Conservation (phyloP, 176 grass and related monocot genomes). For the Ampelocalamus luodianensis region DNA sequence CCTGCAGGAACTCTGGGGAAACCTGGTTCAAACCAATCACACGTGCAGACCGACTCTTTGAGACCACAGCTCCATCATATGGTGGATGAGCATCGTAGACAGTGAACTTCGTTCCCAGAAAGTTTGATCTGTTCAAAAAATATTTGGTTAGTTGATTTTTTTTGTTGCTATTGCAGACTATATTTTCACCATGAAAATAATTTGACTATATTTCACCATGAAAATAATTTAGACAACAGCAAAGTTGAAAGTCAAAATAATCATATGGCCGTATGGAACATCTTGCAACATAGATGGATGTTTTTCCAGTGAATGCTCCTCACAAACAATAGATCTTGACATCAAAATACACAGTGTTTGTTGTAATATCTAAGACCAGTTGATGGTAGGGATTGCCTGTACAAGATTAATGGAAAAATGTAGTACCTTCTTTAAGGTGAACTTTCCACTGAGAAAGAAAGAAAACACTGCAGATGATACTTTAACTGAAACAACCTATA, state of each 20-base stretch:
- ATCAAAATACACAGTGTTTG: neutral
- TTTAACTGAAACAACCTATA: slow-evolving; percentile 27
- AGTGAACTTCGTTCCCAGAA: slow-evolving; percentile 96
- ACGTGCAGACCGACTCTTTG: slow-evolving; percentile 69
- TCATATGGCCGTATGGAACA: neutral
- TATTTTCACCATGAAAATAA: slow-evolving; percentile 4
- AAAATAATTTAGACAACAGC: slow-evolving; percentile 6
- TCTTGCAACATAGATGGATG: slow-evolving; percentile 1
- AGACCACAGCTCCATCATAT: slow-evolving; percentile 71
- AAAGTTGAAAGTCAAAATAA: neutral
- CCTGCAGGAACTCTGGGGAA: slow-evolving; percentile 76
- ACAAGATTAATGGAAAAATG: neutral
- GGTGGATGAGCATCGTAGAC: slow-evolving; percentile 96
- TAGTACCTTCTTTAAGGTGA: neutral
- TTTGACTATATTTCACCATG: neutral
- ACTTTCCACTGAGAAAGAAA: slow-evolving; percentile 12
- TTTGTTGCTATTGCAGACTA: neutral
- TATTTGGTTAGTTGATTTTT: slow-evolving; percentile 12
- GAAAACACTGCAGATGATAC: neutral
- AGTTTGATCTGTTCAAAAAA: slow-evolving; percentile 77
- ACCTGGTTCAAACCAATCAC: slow-evolving; percentile 79
- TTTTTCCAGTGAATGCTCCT: neutral
- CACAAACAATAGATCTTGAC: neutral
- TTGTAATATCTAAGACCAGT: neutral
- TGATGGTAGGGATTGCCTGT: neutral